Base-by-base conservation (phyloP, 129 eudicot species). In the Calendula officinalis region DNA sequence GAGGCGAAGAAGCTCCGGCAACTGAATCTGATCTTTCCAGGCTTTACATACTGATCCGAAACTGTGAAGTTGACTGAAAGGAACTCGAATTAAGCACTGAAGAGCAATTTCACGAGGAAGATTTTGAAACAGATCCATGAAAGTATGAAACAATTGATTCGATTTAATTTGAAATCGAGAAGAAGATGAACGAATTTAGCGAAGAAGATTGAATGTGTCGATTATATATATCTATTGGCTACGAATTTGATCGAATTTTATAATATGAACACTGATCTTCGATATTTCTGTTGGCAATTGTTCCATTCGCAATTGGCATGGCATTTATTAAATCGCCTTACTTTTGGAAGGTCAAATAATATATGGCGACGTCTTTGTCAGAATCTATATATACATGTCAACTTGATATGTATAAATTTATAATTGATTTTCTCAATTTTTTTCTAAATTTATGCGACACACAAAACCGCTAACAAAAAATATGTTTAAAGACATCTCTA, bases 71-170 rank as follows among this genome's bases (percentile, higher is more conserved):
- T 62, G 62, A n/a, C 65, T 32, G 13, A 22, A 60, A 7, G 81
- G 81, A 15, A 80, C 40, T 2, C 85, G 85, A 73, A 75, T 61
- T 34, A 80, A 60, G 62, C 81, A 80, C n/a, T 80, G 72, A 33
- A 71, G 72, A 12, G 72, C 81, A 43, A 75, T 40, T 40, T 75
- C 85, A 39, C 17, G 14, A 7, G 77, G 71, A 38, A 80, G 78
- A 63, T 69, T 48, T 36, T 79, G 74, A 53, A 80, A 58, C 1
- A 71, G 67, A 37, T 75, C 84, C 84, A 75, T 80, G 33, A 7
- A 10, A 4, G 30, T 22, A 0, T 22, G 52, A 46, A 17, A 46
- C 22, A 45, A 46, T 17, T 46, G n/a, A 46, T 4, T 30, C 3
- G 17, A 10, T 34, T 56, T 10, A 9, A 42, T 56, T 36, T 58